Base-by-base conservation (phyloP, 176 grass and related monocot genomes). In the Aegilops sharonensis region DNA sequence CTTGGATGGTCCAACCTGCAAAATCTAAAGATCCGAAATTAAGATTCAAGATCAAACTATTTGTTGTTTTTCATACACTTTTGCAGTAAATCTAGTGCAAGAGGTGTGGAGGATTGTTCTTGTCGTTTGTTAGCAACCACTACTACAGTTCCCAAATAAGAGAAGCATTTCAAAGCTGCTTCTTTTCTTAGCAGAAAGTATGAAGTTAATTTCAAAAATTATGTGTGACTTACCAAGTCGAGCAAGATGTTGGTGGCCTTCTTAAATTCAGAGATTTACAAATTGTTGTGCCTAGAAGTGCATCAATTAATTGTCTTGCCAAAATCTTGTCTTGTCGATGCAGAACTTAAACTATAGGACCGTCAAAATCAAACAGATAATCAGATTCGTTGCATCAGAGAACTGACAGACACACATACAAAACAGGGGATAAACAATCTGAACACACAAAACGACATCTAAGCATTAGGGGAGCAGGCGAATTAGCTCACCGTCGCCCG, bases 1-100 rank as follows among this genome's bases (percentile, higher is more conserved):
- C 39, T 83, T 65, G 57, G 40, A 72, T 73, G 56, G 87, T 72
- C 78, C 64, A 42, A 25, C 4, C 64, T 31, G 80, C 79, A 83
- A 82, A 90, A 68, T 32, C 31, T 35, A 9, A 20, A 82, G 57
- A 60, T 20, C 78, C 24, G 11, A 64, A 39, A 54, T n/a, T 48
- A 25, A 36, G 3, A 62, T 48, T 36, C 1, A 3, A 17, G 76
- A 54, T 8, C 1, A 45, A 40, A 36, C 61, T 4, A 13, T 5
- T 79, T 30, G 40, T 27, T 4, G 11, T 37, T 17, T 36, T 45
- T 77, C 60, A 66, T 15, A 66, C 13, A 48, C 12, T 17, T 50
- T 11, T 67, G 7, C 25, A 45, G 3, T 42, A 47, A 36, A 69
- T 48, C 63, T 12, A 40, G 18, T 20, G 24, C 8, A 18, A 64